Base-by-base conservation (phyloP, 179 eudicot genomes). In the Heliamphora pulchella region DNA sequence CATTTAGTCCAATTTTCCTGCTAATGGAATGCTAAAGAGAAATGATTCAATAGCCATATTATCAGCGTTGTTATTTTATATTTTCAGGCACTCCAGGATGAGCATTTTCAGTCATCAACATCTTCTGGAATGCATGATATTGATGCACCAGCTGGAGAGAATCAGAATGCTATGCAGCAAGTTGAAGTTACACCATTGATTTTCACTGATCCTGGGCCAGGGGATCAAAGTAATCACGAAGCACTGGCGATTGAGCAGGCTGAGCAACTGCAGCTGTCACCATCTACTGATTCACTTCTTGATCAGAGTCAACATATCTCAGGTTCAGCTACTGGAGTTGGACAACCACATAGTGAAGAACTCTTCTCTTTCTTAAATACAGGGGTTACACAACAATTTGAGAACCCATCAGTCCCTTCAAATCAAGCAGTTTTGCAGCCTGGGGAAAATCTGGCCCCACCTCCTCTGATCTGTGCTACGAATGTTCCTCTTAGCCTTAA, bases 31-130 rank as follows among this genome's bases (percentile, higher is more conserved):
- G 41, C 68, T 75, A 0, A 0, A 62, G 31, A 3, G 3, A 66
- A 44, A 54, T 17, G 10, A 8, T 17, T 41, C 2, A 39, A 5
- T 22, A 3, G 9, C 53, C 53, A 63, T 6, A 65, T 64, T 22
- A 13, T 50, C 46, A 50, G 8, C 55, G 9, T 57, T 63, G 59
- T 47, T 50, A 15, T 65, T 22, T 65, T 66, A 53, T 58, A 6
- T 78, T 66, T 17, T 65, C 80, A 20, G 71, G 81, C n/a, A 63
- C 65, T 58, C 74, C 57, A 15, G 64, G 78, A 51, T 63, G 55
- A 74, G 64, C 39, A 43, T 74, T 48, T 22, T 63, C 61, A 14
- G 62, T 76, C n/a, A 43, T 78, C 75, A 47, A 71, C 54, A 4
- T 55, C 64, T 55, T 41, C 18, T 55, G 66, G 39, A 44, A 41